Evolutionary conservation across 176 grass and related monocot species (phyloP).

Genomic region (Lolium perenne): DNA sequence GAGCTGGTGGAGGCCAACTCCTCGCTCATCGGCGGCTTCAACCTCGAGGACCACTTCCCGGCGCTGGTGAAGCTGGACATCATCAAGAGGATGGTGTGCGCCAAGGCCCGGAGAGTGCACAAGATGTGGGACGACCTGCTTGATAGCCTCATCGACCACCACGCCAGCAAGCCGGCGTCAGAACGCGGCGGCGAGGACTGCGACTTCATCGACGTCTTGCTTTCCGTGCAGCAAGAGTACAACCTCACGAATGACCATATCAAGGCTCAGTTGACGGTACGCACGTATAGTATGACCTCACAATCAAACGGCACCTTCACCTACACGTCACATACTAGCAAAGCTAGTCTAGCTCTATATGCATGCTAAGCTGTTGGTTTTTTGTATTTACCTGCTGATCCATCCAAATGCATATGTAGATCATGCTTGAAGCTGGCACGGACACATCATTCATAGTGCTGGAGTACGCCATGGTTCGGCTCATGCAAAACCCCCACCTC

Average conservation of each 20-base stretch:
- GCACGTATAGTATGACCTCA: neutral
- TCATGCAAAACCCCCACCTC: neutral
- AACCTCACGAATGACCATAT: neutral
- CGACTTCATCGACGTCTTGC: neutral
- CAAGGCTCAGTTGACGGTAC: constrained; percentile 1
- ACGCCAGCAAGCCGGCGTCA: neutral
- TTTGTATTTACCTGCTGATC: neutral
- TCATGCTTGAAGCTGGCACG: constrained; percentile 51
- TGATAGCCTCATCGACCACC: neutral
- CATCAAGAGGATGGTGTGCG: too few species aligned
- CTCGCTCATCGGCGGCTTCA: too few species aligned
- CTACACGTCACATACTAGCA: neutral
- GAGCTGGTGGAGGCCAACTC: neutral
- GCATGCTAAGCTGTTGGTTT: neutral
- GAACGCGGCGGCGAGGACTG: neutral
- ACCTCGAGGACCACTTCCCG: too few species aligned
- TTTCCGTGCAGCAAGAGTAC: constrained; percentile 8
- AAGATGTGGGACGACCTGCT: too few species aligned
- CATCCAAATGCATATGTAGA: too few species aligned
- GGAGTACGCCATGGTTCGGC: constrained; percentile 46
- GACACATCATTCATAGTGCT: constrained; percentile 46
- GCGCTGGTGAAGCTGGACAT: too few species aligned
- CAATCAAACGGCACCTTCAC: neutral
- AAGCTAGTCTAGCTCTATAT: neutral
- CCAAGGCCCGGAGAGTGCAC: too few species aligned